Evolutionary conservation across 345 rosid species (phyloP).

Genomic region (Eutrema heterophyllum): DNA sequence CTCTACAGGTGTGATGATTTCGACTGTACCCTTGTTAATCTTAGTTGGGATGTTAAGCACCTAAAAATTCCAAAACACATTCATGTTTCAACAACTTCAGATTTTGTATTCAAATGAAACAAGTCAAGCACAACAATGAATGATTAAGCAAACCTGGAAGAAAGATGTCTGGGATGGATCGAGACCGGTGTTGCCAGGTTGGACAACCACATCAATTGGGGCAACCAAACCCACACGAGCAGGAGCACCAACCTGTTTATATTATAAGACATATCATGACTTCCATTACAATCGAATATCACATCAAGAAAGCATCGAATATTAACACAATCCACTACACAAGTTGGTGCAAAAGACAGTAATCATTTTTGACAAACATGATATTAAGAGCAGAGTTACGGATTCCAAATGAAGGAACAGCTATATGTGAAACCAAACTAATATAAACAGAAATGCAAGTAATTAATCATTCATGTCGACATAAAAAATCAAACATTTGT

Average conservation of each 20-base stretch:
- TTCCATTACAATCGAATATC: background rate
- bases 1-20: conserved; percentile 80
- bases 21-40: conserved; percentile 87
- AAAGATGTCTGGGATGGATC: conserved; percentile 98
- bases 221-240: conserved; percentile 99
- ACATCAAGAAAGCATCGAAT: background rate
- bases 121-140: background rate
- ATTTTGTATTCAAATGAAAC: background rate
- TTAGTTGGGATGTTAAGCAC: conserved; percentile 77
- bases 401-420: background rate
- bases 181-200: conserved; percentile 97
- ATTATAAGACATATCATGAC: background rate
- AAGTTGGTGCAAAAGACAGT: background rate
- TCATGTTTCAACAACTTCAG: background rate
- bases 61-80: conserved; percentile 17
- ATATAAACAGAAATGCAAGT: background rate
- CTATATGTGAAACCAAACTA: background rate
- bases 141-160: conserved; percentile 56
- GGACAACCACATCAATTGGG: conserved; percentile 93
- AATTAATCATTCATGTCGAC: background rate
- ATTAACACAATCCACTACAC: background rate
- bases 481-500: background rate
- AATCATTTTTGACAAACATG: background rate
- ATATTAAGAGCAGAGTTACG: background rate
- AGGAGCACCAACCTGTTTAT: conserved; percentile 93